Conservation (phyloP, 208 protist species). For the Leishmania major region DNA sequence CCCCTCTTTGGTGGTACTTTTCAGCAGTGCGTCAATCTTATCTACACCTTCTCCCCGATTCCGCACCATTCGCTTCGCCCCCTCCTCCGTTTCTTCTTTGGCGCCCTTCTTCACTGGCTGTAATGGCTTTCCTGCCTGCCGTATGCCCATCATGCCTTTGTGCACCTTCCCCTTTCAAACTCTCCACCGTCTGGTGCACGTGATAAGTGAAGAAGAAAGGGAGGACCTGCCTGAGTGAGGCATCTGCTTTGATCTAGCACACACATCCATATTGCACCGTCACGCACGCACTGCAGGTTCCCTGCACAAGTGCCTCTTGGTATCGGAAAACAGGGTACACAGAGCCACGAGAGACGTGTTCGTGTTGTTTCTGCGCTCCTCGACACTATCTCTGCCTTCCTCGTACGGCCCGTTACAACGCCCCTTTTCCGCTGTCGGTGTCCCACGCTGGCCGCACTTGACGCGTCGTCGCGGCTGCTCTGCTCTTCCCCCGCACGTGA, state of each 20-base stretch:
- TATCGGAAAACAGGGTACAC: neutral
- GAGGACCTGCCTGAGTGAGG: neutral
- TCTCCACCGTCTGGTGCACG: neutral
- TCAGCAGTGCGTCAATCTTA: neutral
- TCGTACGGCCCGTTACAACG: constrained; percentile 5
- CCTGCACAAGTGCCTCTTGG: neutral
- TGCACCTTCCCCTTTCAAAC: neutral
- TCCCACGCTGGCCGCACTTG: too few relatives aligned
- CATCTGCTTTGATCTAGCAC: neutral
- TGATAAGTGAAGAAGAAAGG: neutral
- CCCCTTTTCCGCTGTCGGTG: neutral
- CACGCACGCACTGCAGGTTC: neutral
- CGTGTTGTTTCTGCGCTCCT: neutral
- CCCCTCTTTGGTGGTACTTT: neutral
- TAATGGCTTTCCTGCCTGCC: neutral
- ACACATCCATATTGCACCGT: neutral
- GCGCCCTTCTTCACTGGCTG: neutral
- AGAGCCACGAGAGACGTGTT: neutral
- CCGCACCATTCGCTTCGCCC: neutral
- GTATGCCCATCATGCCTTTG: neutral
- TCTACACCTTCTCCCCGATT: neutral
- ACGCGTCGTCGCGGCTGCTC: neutral
- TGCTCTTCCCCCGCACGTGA: neutral
- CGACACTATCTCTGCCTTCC: neutral
- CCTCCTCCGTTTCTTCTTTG: neutral